These are phyloP conservation scores for Eurotiales sp. DNA, from an alignment of 2,329 filamentous ascomycete species.

Conservation along the genomic window DNA sequence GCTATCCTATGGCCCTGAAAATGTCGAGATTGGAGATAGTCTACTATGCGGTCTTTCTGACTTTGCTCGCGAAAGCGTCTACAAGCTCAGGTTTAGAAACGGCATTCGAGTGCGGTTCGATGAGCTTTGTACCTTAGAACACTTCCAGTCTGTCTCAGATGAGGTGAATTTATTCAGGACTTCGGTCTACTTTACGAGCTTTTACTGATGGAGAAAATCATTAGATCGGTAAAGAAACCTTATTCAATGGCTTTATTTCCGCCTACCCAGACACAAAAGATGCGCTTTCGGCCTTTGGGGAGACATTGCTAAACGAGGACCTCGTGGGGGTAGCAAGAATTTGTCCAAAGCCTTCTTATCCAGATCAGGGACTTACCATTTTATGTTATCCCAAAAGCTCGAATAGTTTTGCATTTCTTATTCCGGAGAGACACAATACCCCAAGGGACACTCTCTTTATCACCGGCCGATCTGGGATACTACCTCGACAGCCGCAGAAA, in stretches of 20 bases:
- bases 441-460: constrained; percentile 6
- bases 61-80: constrained; percentile 17
- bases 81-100: constrained; percentile 16
- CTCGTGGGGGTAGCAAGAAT: constrained; percentile 30
- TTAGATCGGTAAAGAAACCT: constrained; percentile 16
- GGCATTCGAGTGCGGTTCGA: constrained; percentile 30
- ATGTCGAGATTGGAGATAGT: constrained; percentile 25
- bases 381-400: constrained; percentile 28
- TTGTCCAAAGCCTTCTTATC: not conserved
- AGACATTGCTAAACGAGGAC: constrained; percentile 23
- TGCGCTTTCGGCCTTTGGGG: constrained; percentile 23
- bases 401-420: constrained; percentile 25
- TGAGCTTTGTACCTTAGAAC: constrained; percentile 26
- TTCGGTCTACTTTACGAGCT: not conserved
- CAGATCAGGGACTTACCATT: constrained; percentile 14
- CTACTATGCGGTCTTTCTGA: constrained; percentile 26
- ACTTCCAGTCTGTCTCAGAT: constrained; percentile 26
- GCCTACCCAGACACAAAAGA: constrained; percentile 30
- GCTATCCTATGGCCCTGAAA: constrained; percentile 29
- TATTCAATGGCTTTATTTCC: constrained; percentile 31
- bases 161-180: constrained; percentile 24
- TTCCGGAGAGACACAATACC: constrained; percentile 1
- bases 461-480: constrained; percentile 3
- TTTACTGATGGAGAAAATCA: constrained; percentile 3
- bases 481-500: not conserved